Percentiles rank a stretch among this genome's conserved stretches.
Conservation (phyloP, 2,329 filamentous ascomycete genomes). For the Teratosphaeria pseudoeucalypti region DNA sequence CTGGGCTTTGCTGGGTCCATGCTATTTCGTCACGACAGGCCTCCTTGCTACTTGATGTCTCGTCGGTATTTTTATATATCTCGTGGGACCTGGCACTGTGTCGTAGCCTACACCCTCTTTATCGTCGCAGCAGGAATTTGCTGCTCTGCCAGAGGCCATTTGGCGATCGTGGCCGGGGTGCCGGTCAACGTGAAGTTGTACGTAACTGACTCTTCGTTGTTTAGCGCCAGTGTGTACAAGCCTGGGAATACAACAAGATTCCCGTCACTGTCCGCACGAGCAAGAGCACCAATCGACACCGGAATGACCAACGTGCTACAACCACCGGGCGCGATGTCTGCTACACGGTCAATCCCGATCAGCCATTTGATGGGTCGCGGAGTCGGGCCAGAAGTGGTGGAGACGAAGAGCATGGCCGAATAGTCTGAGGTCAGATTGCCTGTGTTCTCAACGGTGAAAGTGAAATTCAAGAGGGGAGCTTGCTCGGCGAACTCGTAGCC, state of each 20-base stretch:
- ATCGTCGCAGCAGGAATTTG: neutral
- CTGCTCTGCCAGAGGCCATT: conserved; percentile 1
- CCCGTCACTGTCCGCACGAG: conserved; percentile 27
- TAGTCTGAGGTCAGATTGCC: conserved; percentile 27
- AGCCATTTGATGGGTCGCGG: conserved; percentile 35
- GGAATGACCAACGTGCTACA: conserved; percentile 22
- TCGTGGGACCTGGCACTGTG: neutral
- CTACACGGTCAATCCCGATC: conserved; percentile 15
- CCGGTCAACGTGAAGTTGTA: conserved; percentile 6
- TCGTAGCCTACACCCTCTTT: neutral
- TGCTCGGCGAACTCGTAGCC: conserved; percentile 22
- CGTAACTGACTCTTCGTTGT: conserved; percentile 29
- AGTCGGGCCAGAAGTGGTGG: conserved; percentile 27
- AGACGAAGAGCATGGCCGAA: conserved; percentile 30
- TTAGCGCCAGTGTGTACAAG: conserved; percentile 30
- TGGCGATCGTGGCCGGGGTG: neutral
- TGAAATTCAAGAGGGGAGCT: conserved; percentile 14
- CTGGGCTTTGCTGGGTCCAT: too few relatives aligned
- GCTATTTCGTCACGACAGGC: too few relatives aligned
- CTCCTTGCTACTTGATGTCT: neutral
- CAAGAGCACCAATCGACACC: conserved; percentile 29
- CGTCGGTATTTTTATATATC: neutral
- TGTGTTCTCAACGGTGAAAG: conserved; percentile 1
- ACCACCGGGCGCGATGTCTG: conserved; percentile 6
- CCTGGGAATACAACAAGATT: conserved; percentile 32